Base-by-base conservation (phyloP, 306 rosid genomes). In the Quercus aquifolioides region DNA sequence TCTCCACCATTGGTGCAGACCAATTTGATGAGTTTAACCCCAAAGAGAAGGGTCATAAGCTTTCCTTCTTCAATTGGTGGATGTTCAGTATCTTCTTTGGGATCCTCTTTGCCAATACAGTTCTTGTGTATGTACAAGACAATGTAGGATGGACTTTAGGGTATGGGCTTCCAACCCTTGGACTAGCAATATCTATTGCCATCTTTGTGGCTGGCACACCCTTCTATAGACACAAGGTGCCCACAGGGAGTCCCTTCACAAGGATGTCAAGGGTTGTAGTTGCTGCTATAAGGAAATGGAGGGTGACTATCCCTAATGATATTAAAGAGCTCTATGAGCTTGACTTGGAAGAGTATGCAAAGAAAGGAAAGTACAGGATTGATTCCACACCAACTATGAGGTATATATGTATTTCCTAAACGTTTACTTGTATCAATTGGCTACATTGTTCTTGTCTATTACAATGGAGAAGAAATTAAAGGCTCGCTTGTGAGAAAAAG, bases 1-100 rank as follows among this genome's bases (percentile, higher is more conserved):
- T 94, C n/a, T 94, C 97, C 11, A 91, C 99, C 51, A 90, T 92
- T 33, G 99, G 99, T 1, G 97, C 99, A 4, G 99, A 95, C 80
- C 99, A 95, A 28, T 95, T 95, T 58, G 98, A 95, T 59, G 98
- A 95, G 5, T 92, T 92, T 31, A 67, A 95, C 28, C 91, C 92
- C 5, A 72, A 83, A 64, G 99, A 95, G 87, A 95, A 92, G 78
- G 76, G 80, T 8, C 85, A 85, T 1, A 95, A 95, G 75, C 89
- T 90, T 2, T 95, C 98, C 3, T 95, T 95, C 88, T 95, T 92
- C 89, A 95, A 95, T 23, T 92, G 98, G 99, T 94, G 99, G 99
- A 92, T 94, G 97, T 94, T 94, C 55, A 94, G 97, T 73, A 91
- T 96, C 23, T 94, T 94, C 86, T 77, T 90, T 12, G 97, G 99